These are phyloP conservation scores for Penicillium verrucosum DNA, from an alignment of 2,329 filamentous ascomycete genomes.

Conservation along the genomic window DNA sequence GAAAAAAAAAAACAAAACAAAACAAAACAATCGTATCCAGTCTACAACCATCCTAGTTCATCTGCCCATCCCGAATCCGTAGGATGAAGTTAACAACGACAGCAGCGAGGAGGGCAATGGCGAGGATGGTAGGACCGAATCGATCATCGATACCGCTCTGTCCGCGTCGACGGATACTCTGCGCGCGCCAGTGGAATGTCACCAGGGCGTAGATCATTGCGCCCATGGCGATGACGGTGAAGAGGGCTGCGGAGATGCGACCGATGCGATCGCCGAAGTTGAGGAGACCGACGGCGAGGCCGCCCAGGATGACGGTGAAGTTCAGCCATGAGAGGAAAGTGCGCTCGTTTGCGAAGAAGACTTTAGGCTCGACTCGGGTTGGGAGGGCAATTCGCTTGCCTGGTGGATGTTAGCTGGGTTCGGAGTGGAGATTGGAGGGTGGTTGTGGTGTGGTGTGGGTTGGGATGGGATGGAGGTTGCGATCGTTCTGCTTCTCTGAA, in stretches of 20 bases:
- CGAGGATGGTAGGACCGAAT: constrained; percentile 86
- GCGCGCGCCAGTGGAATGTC: constrained; percentile 96
- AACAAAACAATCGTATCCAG: background rate
- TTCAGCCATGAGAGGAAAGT: constrained; percentile 99
- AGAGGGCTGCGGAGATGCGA: constrained; percentile 89
- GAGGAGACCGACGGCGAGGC: constrained; percentile 91
- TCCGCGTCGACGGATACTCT: constrained; percentile 83
- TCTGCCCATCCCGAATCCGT: constrained; percentile 45
- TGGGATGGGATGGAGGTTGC: background rate
- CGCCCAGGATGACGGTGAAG: constrained; percentile 97
- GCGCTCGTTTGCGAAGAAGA: constrained; percentile 99
- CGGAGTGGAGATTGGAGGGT: background rate
- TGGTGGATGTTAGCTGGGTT: constrained; percentile 38
- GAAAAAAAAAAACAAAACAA: background rate
- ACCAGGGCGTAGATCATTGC: constrained; percentile 93
- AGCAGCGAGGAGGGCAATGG: constrained; percentile 78
- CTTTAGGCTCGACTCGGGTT: constrained; percentile 96
- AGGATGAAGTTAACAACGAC: constrained; percentile 96
- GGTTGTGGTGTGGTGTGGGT: background rate
- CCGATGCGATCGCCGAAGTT: constrained; percentile 96
- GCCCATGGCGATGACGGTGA: constrained; percentile 89
- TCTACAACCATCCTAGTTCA: constrained; percentile 8
- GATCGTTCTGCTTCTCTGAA: background rate
- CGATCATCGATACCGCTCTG: constrained; percentile 96
- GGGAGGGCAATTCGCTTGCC: constrained; percentile 98